Conservation (phyloP, 1,284 basidiomycete species). For the Serendipita sp. region DNA sequence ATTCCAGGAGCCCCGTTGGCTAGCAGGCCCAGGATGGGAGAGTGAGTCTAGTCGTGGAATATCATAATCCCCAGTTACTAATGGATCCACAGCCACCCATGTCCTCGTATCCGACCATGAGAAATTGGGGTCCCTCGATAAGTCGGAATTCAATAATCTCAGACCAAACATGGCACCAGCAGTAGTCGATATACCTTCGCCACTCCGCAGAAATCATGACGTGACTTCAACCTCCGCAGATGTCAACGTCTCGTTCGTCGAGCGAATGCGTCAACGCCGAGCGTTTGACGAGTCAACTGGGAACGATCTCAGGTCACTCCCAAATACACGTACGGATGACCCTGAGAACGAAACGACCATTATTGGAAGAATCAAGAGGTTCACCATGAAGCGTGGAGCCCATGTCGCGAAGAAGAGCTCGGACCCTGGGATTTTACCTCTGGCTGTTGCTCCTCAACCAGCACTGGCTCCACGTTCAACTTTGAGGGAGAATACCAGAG, state of each 20-base stretch:
- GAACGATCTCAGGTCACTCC: not conserved
- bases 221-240: not conserved
- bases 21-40: not conserved
- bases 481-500: not conserved
- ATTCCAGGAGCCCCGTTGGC: slow-evolving; percentile 2
- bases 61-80: not conserved
- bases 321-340: not conserved
- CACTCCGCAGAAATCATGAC: not conserved
- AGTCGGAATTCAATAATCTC: not conserved
- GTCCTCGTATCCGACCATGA: not conserved
- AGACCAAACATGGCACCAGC: not conserved
- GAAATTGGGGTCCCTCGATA: not conserved
- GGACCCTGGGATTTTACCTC: not conserved
- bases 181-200: not conserved
- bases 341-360: not conserved
- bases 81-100: not conserved
- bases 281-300: not conserved
- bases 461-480: not conserved
- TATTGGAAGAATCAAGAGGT: not conserved
- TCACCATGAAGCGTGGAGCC: not conserved
- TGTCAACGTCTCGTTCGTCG: not conserved
- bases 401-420: slow-evolving; percentile 5
- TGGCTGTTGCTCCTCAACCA: not conserved
- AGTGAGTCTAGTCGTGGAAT: not conserved
- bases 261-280: not conserved